These are phyloP conservation scores for Venturia oleaginea DNA, from an alignment of 2,329 filamentous ascomycete genomes.

Conservation along the genomic window DNA sequence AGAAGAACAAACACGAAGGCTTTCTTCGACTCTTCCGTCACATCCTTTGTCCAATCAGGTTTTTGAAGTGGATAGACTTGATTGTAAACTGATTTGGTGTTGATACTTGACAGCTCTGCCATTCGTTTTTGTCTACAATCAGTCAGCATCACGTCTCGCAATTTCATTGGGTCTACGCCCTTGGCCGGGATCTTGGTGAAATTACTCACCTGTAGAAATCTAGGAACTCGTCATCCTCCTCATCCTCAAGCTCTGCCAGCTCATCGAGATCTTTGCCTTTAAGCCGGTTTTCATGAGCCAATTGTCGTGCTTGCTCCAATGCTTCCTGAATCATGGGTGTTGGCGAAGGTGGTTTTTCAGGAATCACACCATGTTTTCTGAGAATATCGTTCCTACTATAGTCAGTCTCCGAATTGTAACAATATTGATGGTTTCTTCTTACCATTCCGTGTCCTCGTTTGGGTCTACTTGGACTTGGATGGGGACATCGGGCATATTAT, in stretches of 20 bases:
- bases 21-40: constrained; percentile 78
- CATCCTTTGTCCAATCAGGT: constrained; percentile 81
- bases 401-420: background rate
- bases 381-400: constrained; percentile 86
- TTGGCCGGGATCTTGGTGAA: background rate
- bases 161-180: background rate
- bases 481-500: constrained; percentile 43
- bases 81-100: constrained; percentile 72
- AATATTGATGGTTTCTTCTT: constrained; percentile 4
- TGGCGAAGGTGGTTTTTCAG: constrained; percentile 93
- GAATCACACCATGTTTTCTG: constrained; percentile 90
- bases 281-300: constrained; percentile 84
- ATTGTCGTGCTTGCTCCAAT: constrained; percentile 67
- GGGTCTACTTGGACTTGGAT: constrained; percentile 82
- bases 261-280: constrained; percentile 94
- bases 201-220: constrained; percentile 53
- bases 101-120: constrained; percentile 66
- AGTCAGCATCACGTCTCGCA: constrained; percentile 8
- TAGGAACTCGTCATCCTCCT: constrained; percentile 88
- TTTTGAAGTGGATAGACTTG: constrained; percentile 91
- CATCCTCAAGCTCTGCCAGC: constrained; percentile 84
- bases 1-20: constrained; percentile 66
- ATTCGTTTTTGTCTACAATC: constrained; percentile 62
- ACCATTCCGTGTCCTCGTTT: constrained; percentile 98
- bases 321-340: constrained; percentile 96